Percentiles rank a stretch among this genome's conserved stretches.
phyloP scores from a whole-genome alignment of 192 early-diverging fungal species.

The Pilaira anomala region DNA sequence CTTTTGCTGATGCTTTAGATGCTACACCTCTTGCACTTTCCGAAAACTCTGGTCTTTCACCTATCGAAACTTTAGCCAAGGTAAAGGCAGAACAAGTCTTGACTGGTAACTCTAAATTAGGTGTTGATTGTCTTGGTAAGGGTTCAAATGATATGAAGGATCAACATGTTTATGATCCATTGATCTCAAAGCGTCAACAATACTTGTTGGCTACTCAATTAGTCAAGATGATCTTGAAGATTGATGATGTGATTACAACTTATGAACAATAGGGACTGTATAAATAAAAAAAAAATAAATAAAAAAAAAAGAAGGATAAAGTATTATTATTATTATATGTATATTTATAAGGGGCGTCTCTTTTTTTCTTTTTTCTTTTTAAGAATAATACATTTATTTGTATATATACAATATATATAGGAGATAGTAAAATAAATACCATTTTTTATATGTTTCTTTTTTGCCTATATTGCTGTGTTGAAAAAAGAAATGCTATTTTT shows the following conservation, averaged over 20 bases:
- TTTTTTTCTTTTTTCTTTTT: too few species aligned
- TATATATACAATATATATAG: too few species aligned
- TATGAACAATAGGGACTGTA: slow-evolving; percentile 10
- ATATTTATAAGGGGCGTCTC: too few species aligned
- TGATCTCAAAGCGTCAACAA: slow-evolving; percentile 98
- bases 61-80: slow-evolving; percentile 94
- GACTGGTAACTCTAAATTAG: slow-evolving; percentile 83
- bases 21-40: slow-evolving; percentile 72
- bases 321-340: too few species aligned
- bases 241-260: slow-evolving; percentile 79
- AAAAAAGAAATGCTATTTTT: too few species aligned
- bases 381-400: too few species aligned
- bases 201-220: slow-evolving; percentile 16
- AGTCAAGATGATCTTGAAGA: slow-evolving; percentile 94
- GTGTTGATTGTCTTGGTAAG: slow-evolving; percentile 93
- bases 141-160: slow-evolving; percentile 85
- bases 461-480: too few species aligned
- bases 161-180: slow-evolving; percentile 96
- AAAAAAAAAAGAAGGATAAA: too few species aligned
- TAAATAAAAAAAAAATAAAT: too few species aligned
- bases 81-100: slow-evolving; percentile 92
- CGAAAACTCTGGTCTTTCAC: slow-evolving; percentile 95
- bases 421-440: too few species aligned
- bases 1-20: slow-evolving; percentile 95
- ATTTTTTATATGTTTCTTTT: too few species aligned